phyloP scores from a whole-genome alignment of 2,329 filamentous ascomycete genomes.

The Gremmenia infestans region DNA sequence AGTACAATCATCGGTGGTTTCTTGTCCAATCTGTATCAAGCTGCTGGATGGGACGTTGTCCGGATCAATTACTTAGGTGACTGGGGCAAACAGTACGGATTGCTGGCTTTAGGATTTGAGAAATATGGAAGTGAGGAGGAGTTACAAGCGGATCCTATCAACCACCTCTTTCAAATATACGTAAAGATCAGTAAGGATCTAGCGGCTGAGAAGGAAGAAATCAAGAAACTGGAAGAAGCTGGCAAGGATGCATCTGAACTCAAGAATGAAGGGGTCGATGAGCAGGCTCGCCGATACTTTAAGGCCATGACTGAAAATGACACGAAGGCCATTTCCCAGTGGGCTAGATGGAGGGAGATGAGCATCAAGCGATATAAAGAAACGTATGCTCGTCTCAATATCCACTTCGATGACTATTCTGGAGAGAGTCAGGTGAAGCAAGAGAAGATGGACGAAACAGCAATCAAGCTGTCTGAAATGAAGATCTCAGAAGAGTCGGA shows the following conservation, averaged over 20 bases:
- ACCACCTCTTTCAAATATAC: slow-evolving; percentile 78
- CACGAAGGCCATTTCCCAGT: slow-evolving; percentile 52
- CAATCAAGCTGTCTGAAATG: slow-evolving; percentile 57
- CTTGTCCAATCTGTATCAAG: slow-evolving; percentile 63
- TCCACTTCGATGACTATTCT: slow-evolving; percentile 65
- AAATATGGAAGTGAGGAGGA: slow-evolving; percentile 70
- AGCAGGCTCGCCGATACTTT: slow-evolving; percentile 70
- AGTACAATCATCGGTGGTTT: slow-evolving; percentile 75
- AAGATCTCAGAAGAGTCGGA: slow-evolving; percentile 63
- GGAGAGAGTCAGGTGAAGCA: slow-evolving; percentile 70
- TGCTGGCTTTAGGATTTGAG: slow-evolving; percentile 69
- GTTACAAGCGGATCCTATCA: slow-evolving; percentile 68
- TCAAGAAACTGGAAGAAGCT: slow-evolving; percentile 41
- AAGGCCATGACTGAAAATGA: slow-evolving; percentile 68
- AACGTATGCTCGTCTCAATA: slow-evolving; percentile 66
- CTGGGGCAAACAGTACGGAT: slow-evolving; percentile 69
- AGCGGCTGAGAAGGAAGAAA: slow-evolving; percentile 59
- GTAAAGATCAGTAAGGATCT: slow-evolving; percentile 66
- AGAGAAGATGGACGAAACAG: slow-evolving; percentile 60
- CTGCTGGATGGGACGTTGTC: slow-evolving; percentile 64
- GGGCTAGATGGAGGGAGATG: slow-evolving; percentile 61
- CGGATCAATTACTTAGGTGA: slow-evolving; percentile 74
- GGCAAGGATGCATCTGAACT: slow-evolving; percentile 41
- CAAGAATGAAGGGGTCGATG: slow-evolving; percentile 57
- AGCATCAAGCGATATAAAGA: slow-evolving; percentile 63